Percentiles rank a stretch among this genome's conserved stretches.
Conservation (phyloP, 129 eudicot genomes). For the Flaveria sonorensis region DNA sequence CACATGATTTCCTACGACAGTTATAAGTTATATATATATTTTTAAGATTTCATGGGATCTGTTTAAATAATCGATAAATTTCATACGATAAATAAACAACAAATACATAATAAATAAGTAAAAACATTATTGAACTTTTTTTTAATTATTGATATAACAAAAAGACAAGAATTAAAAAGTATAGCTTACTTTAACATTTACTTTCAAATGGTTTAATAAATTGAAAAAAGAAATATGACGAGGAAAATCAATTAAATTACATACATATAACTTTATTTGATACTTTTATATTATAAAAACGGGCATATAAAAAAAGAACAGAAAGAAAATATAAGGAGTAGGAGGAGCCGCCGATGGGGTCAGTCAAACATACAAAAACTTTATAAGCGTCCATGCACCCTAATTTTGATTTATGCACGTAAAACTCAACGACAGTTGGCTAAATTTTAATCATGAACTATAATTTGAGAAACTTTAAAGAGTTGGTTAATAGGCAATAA, state of each 20-base stretch:
- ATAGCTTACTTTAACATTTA: no score
- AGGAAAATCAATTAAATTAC: not conserved
- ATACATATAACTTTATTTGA: not conserved
- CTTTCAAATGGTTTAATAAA: no score
- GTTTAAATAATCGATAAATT: no score
- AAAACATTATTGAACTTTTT: no score
- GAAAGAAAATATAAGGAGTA: not conserved
- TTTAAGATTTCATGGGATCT: no score
- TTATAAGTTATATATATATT: no score
- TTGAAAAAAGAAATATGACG: no score
- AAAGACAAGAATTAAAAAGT: no score
- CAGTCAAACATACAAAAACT: conserved; percentile 28
- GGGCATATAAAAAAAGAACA: not conserved
- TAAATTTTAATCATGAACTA: not conserved
- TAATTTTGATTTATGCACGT: not conserved
- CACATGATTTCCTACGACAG: no score
- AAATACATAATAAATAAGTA: no score
- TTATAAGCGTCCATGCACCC: conserved; percentile 13
- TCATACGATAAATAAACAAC: no score
- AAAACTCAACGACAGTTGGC: not conserved
- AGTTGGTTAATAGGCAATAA: not conserved
- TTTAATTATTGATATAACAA: no score
- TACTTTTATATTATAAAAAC: not conserved
- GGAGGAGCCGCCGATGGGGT: conserved; percentile 30
- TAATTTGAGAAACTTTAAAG: not conserved